These are phyloP conservation scores for Bipolaris bicolor DNA, from an alignment of 2,329 filamentous ascomycete genomes.

Conservation along the genomic window DNA sequence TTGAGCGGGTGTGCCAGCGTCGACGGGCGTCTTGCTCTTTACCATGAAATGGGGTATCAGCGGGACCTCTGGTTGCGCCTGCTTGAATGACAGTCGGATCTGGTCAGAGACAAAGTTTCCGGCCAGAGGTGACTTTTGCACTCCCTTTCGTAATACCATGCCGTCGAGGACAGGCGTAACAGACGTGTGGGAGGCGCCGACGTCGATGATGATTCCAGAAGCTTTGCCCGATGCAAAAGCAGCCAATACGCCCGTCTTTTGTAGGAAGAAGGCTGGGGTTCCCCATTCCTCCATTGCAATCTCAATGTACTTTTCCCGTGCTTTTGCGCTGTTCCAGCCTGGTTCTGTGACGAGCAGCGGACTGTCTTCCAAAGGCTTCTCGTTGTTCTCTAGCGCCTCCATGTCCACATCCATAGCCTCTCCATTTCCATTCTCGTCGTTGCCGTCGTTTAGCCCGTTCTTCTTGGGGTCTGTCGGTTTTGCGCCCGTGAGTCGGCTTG, in stretches of 20 bases:
- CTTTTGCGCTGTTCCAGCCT: slow-evolving; percentile 87
- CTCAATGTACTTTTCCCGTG: slow-evolving; percentile 92
- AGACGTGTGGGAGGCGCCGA: slow-evolving; percentile 86
- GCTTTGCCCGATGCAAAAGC: slow-evolving; percentile 94
- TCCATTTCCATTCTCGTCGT: slow-evolving; percentile 67
- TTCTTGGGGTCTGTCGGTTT: slow-evolving; percentile 71
- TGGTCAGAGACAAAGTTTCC: slow-evolving; percentile 91
- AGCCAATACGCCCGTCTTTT: slow-evolving; percentile 84
- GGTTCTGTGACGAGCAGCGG: slow-evolving; percentile 93
- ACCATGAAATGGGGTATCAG: slow-evolving; percentile 87
- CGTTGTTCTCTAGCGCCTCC: slow-evolving; percentile 65
- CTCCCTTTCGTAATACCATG: slow-evolving; percentile 85
- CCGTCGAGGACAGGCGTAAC: slow-evolving; percentile 94
- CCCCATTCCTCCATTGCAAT: slow-evolving; percentile 98
- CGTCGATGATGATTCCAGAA: slow-evolving; percentile 88
- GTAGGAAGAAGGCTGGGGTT: slow-evolving; percentile 91
- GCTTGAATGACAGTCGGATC: slow-evolving; percentile 78
- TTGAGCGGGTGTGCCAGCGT: slow-evolving; percentile 80
- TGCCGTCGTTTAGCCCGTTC: slow-evolving; percentile 81
- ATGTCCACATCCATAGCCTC: slow-evolving; percentile 62
- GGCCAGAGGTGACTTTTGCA: slow-evolving; percentile 82
- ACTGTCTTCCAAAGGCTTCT: slow-evolving; percentile 83
- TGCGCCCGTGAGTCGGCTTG: slow-evolving; percentile 82
- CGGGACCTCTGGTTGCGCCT: slow-evolving; percentile 70
- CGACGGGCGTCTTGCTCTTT: slow-evolving; percentile 84